phyloP scores from a whole-genome alignment of 768 basidiomycete genomes.

The Kwoniella sp. region DNA sequence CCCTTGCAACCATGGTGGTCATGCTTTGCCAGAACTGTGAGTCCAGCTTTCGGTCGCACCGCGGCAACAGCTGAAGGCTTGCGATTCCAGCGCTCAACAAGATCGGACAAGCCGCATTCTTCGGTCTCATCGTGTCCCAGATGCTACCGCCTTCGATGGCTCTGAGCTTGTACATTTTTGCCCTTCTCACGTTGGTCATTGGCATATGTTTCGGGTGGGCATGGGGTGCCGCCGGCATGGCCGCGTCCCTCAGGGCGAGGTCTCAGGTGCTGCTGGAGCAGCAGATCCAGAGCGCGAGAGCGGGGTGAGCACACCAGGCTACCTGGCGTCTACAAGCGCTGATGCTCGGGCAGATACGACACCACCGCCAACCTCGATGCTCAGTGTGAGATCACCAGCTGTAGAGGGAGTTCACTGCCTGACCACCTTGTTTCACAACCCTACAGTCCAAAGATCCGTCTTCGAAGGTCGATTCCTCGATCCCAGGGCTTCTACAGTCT shows the following conservation, averaged over 20 bases:
- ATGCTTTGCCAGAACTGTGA: conserved; percentile 35
- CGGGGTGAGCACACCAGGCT: conserved; percentile 31
- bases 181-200: conserved; percentile 54
- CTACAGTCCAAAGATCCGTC: conserved; percentile 50
- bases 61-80: neutral
- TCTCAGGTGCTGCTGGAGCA: conserved; percentile 28
- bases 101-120: conserved; percentile 53
- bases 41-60: conserved; percentile 9
- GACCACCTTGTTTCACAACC: neutral
- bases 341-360: conserved; percentile 14
- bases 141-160: conserved; percentile 58
- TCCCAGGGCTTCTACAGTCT: conserved; percentile 54
- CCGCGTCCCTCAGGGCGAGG: conserved; percentile 53
- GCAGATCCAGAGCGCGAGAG: conserved; percentile 25
- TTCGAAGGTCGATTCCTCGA: conserved; percentile 59
- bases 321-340: neutral
- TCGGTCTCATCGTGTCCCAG: conserved; percentile 40
- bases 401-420: neutral
- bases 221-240: conserved; percentile 58
- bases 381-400: conserved; percentile 35
- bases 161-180: conserved; percentile 56
- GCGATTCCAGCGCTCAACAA: conserved; percentile 23
- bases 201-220: conserved; percentile 59
- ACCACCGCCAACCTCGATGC: conserved; percentile 40
- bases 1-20: conserved; percentile 36